phyloP scores from a whole-genome alignment of 23 red algal species.

The Agarophyton chilense region DNA sequence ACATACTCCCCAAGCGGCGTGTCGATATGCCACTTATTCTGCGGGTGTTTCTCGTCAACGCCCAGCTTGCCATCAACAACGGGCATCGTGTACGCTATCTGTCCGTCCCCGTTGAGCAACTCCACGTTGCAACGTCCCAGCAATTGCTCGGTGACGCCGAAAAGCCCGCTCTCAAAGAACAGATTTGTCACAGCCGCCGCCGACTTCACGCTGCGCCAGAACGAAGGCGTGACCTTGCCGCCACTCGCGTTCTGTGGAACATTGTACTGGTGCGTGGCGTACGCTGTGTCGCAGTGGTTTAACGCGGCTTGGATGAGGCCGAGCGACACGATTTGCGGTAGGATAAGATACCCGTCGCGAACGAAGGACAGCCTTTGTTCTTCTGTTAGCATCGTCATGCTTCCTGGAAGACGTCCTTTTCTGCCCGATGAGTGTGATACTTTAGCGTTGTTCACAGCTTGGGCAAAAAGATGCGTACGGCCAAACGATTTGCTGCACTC shows the following conservation, averaged over 20 bases:
- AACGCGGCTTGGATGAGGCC: constrained; percentile 21
- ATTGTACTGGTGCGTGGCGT: constrained; percentile 27
- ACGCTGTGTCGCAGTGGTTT: constrained; percentile 2
- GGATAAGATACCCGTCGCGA: constrained; percentile 42
- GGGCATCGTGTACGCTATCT: constrained; percentile 23
- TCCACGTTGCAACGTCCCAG: constrained; percentile 1
- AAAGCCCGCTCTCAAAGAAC: constrained; percentile 1
- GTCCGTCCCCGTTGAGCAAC: neutral
- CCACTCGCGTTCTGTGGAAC: neutral
- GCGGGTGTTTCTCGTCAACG: constrained; percentile 19
- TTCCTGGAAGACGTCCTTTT: neutral
- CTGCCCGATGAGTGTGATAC: no score
- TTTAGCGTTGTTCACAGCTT: no score
- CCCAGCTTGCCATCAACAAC: neutral
- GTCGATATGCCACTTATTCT: constrained; percentile 48
- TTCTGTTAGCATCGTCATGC: neutral
- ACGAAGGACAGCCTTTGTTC: constrained; percentile 50
- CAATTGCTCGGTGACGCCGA: constrained; percentile 27
- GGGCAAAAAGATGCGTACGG: no score
- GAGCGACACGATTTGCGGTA: constrained; percentile 7
- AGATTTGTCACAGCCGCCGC: neutral
- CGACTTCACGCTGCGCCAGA: constrained; percentile 17
- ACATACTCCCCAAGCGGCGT: constrained; percentile 6
- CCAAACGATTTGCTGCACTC: no score
- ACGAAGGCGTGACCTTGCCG: neutral